Base-by-base conservation (phyloP, 2,329 filamentous ascomycete genomes). In the Hortaea werneckii region DNA sequence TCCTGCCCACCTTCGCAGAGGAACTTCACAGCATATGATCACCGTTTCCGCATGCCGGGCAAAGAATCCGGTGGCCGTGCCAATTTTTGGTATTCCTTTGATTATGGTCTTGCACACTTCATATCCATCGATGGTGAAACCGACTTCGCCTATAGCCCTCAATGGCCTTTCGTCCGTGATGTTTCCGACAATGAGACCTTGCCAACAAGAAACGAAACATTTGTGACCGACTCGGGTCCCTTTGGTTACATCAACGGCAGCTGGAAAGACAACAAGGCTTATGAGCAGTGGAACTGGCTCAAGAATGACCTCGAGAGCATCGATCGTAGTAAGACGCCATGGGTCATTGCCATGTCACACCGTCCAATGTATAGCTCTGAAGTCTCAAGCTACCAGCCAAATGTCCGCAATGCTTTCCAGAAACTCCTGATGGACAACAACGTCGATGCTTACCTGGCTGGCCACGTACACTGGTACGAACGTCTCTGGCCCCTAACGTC, bases 61-160 rank as follows among this genome's bases (percentile, higher is more conserved):
- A 49, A 53, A 1, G 71, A 75, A 51, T 65, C 63, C 7, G 68
- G 68, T 4, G 73, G 73, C 30, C 69, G 74, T 7, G 64, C 69
- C 43, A 75, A 74, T 64, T 71, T 75, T 54, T 75, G 73, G 73
- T 75, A 76, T 59, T 73, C 69, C 1, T 76, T 75, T 52, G 72
- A 76, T 61, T 75, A 75, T 51, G 73, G 73, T 26, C 61, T 74
- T n/a, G 72, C 69, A 2, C 73, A 76, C 54, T 75, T 75, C 48
- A 59, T 75, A 50, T 60, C 67, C 12, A 58, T 76, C 28, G 63
- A 75, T 41, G 65, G 63, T 12, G 73, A 75, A 55, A 76, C 73
- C 34, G 73, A 76, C 56, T 75, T 68, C 51, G 65, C 71, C 40
- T 62, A 72, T 56, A 69, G 65, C 48, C 73, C 73, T 6, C 64